Evolutionary conservation across 352 stramenopile genomes (phyloP), one percentile per base, ranked within the genome.

Genomic region (Aphanomyces cochlioides): DNA sequence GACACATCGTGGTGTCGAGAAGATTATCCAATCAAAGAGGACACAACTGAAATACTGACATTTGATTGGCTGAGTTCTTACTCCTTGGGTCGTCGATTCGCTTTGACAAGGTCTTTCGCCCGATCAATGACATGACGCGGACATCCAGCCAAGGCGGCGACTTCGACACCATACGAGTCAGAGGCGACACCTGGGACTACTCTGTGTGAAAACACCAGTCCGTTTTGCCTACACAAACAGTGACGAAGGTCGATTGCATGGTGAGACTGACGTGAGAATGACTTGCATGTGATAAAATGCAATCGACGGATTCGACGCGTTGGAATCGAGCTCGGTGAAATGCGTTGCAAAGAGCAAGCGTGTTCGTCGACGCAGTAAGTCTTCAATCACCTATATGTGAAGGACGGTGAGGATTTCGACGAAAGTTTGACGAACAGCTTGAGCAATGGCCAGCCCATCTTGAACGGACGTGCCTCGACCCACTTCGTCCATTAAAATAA

Each of bases 401-500:
- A n/a, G 7, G 8, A 38, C 7, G 59, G 7, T 57, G 47, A 28
- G 47, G 36, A 19, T 65, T 53, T 28, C 28, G 28, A 28, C 2
- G 19, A 54, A 54, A 4, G 43, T 56, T 57, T 56, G 7, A 41
- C 50, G 74, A 10, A 93, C 84, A 7, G 87, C 85, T 37, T 80
- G 81, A 37, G 88, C 87, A 71, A 96, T 95, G 0, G 87, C 85
- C 34, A 89, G 64, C 5, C 89, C 89, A 59, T 96, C 89, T 47
- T 84, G 75, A 17, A 92, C 80, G 7, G 85, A 82, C 15, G 89
- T 96, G 4, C 89, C 89, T 3, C 89, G 80, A 2, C 89, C 89
- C 2, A 96, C 80, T 78, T 96, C 89, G 53, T 96, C 89, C 79
- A 96, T 90, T 28, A 96, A 64, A n/a, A 96, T 86, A 5, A 96